Base-by-base conservation (phyloP, 129 eudicot genomes). In the Centella asiatica region DNA sequence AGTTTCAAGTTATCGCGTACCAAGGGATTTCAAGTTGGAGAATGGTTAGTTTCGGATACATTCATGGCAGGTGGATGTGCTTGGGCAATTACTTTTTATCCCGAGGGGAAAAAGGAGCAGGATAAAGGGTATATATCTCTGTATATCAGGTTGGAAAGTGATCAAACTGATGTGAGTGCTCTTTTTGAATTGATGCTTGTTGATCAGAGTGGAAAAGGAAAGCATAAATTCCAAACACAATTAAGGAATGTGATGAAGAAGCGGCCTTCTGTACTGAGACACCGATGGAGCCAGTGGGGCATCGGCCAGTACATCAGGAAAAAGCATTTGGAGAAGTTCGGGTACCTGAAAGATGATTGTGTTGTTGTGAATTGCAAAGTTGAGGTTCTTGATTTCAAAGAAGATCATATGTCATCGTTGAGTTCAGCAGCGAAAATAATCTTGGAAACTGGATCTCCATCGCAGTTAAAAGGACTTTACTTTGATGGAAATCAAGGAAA, bases 171-270 rank as follows among this genome's bases (percentile, higher is more conserved):
- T 58, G 63, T 58, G n/a, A n/a, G 12, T 4, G 63, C 63, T 4
- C 28, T 58, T 22, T 58, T 58, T 34, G 63, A 58, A 34, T 20
- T 58, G n/a, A 20, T 8, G 6, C 46, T 58, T 20, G 46, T 58
- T n/a, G 46, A 58, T 58, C 63, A 34, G 31, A 58, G 63, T 58
- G 63, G 63, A 2, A 58, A 58, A 12, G 46, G 46, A 6, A 33
- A 58, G 45, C 63, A 34, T 24, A 34, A 20, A 20, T 33, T 58
- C 19, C 63, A 58, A 39, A 57, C 62, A 2, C 62, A 57, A 4
- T 57, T 57, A 15, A 7, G 46, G n/a, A 34, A 4, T 27, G n/a
- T 29, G 40, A 14, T n/a, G 44, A 44, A 31, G 44, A n/a, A 11
- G 25, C 10, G 20, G 46, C 63, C 63, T 20, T 58, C 15, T 24